Evolutionary conservation across 371 early-diverging fungal genomes (phyloP).

Genomic region (Syncephalastrum racemosum): DNA sequence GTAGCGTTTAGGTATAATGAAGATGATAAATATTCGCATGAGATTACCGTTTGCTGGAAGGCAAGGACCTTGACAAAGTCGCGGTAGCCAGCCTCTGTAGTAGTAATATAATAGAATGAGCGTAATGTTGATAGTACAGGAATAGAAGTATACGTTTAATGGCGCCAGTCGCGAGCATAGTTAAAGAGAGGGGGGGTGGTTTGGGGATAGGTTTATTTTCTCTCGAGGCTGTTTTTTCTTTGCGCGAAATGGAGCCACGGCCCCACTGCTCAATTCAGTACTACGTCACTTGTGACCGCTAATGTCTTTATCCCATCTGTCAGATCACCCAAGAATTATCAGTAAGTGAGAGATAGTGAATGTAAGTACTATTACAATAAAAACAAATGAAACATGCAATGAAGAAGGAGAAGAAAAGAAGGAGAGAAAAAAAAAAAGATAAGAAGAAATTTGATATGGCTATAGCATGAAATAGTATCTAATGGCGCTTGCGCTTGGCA

Average conservation of each 20-base stretch:
- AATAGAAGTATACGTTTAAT: not conserved
- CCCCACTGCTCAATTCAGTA: no score
- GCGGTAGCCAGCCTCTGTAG: constrained; percentile 36
- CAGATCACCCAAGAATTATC: no score
- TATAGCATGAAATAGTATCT: constrained; percentile 1
- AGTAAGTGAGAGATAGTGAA: no score
- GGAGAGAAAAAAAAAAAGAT: constrained; percentile 4
- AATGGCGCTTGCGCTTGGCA: constrained; percentile 42
- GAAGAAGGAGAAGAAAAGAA: not conserved
- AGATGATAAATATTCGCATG: constrained; percentile 1
- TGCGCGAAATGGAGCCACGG: no score
- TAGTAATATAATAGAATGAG: not conserved
- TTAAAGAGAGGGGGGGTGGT: constrained; percentile 7
- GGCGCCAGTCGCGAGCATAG: constrained; percentile 2
- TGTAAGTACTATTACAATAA: no score
- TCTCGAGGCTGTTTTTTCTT: no score
- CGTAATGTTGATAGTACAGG: not conserved
- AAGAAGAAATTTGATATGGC: constrained; percentile 7
- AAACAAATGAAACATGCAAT: constrained; percentile 1
- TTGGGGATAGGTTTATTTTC: constrained; percentile 5
- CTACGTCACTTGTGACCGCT: no score
- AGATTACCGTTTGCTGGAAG: constrained; percentile 29
- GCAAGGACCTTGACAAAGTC: constrained; percentile 16
- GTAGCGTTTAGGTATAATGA: not conserved
- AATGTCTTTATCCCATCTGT: no score